Base-by-base conservation (phyloP, 2,329 filamentous ascomycete genomes). In the Lanzia echinophila region DNA sequence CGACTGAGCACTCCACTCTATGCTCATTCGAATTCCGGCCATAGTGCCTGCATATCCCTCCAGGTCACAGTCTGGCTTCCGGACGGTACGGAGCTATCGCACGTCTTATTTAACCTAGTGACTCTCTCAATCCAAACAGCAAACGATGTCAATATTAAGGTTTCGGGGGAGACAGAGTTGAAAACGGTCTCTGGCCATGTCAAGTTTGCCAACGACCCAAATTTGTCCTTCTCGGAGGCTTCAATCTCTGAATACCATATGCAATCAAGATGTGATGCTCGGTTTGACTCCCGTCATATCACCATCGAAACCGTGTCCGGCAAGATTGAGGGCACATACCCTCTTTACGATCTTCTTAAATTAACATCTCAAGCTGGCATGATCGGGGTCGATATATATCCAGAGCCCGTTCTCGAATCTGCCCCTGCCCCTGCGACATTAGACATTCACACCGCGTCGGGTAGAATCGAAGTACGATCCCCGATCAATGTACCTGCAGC, bases 51-150 rank as follows among this genome's bases (percentile, higher is more conserved):
- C 45, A 56, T 68, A 20, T 65, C 61, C 22, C 15, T 68, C 10
- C 61, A 62, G 34, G 60, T 67, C 32, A 66, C 61, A 13, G 65
- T 61, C 39, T 68, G 63, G 63, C 51, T 67, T 41, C 66, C 65
- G n/a, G 62, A 66, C 22, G 53, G 61, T 56, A 56, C 57, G 19
- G 32, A 62, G 33, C 58, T 68, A 4, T 53, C 49, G 2, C 53
- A 56, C 3, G 41, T 68, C 4, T 22, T 56, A 7, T 54, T 68
- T 10, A 54, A 62, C 20, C 43, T 60, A 33, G 56, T 60, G 41
- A 54, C 58, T 31, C 60, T 68, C 34, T 55, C 45, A 1, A 38
- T 65, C 6, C 54, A 57, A 34, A 19, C 47, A 11, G 59, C 62
- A 10, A 58, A 65, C 13, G 61, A 66, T 50, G 51, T 57, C 45